Conservation (phyloP, 208 protist species). For the Zelonia costaricensis region DNA sequence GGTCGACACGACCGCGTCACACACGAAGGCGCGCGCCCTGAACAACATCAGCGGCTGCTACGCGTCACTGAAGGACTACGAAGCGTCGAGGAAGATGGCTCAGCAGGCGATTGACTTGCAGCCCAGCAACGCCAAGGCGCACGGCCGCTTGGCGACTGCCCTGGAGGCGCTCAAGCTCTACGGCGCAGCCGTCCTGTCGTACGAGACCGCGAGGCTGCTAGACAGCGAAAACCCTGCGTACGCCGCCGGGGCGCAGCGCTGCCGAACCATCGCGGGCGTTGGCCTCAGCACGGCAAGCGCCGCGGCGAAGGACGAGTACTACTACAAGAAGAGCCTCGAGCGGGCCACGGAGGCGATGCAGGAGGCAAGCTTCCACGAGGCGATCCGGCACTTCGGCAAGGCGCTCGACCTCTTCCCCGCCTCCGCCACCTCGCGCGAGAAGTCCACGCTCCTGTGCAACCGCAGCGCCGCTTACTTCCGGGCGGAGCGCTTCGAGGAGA, state of each 20-base stretch:
- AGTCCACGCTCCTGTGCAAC: constrained; percentile 69
- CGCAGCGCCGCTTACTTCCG: constrained; percentile 74
- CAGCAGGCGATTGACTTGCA: constrained; percentile 53
- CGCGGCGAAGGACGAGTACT: constrained; percentile 53
- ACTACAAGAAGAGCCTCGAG: constrained; percentile 79
- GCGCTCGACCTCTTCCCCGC: constrained; percentile 63
- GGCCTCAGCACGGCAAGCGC: constrained; percentile 40
- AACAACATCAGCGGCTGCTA: constrained; percentile 87
- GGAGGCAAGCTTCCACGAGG: constrained; percentile 60
- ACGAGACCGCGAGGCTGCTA: constrained; percentile 32
- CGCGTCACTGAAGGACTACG: constrained; percentile 58
- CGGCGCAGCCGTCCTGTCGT: constrained; percentile 50
- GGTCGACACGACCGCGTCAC: constrained; percentile 5
- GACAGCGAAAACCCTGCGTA: constrained; percentile 43
- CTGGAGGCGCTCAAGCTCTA: constrained; percentile 74
- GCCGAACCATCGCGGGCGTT: constrained; percentile 47
- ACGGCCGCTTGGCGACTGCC: constrained; percentile 67
- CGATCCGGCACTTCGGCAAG: constrained; percentile 76
- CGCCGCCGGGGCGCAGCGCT: constrained; percentile 26
- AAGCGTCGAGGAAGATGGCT: constrained; percentile 48
- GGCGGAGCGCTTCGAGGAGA: constrained; percentile 42
- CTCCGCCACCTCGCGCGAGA: constrained; percentile 25
- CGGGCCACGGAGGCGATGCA: constrained; percentile 72
- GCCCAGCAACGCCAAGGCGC: constrained; percentile 48
- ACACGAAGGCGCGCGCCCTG: constrained; percentile 55